Conservation (phyloP, 805 yeast species). For the Babjeviella inositovora region DNA sequence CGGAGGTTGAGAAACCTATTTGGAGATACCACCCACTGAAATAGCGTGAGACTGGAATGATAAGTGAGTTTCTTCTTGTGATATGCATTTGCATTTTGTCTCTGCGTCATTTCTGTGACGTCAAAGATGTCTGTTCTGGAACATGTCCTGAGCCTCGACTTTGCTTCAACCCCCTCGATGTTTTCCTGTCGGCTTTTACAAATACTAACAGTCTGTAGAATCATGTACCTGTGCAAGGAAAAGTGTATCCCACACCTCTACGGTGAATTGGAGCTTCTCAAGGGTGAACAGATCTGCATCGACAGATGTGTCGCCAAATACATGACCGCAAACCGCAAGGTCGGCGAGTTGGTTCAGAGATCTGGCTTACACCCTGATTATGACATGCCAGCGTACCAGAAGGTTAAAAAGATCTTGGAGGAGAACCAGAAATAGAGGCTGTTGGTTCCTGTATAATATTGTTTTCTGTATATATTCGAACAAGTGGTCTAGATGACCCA, state of each 20-base stretch:
- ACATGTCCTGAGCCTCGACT: too few species aligned
- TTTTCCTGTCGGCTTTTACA: conserved; percentile 2
- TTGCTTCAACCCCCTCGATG: conserved; percentile 11
- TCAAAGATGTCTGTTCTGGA: too few species aligned
- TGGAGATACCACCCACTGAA: background rate
- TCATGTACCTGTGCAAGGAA: conserved; percentile 43
- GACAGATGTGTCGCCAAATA: conserved; percentile 82
- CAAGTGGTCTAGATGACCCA: too few species aligned
- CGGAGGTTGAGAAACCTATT: background rate
- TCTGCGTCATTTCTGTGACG: too few species aligned
- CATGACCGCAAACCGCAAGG: conserved; percentile 49
- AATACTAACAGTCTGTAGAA: conserved; percentile 11
- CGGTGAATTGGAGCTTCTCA: conserved; percentile 70
- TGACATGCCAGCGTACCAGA: too few species aligned
- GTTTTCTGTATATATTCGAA: too few species aligned
- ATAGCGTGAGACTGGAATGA: too few species aligned
- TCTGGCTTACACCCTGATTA: conserved; percentile 27
- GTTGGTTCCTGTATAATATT: too few species aligned
- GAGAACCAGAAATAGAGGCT: too few species aligned
- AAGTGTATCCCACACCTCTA: conserved; percentile 83
- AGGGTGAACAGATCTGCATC: conserved; percentile 71
- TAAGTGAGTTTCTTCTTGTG: too few species aligned
- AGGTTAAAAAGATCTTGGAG: too few species aligned
- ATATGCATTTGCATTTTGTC: too few species aligned
- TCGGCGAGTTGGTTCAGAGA: conserved; percentile 35